A percentile compares a stretch with the other conserved stretches of the same genome.
These are phyloP conservation scores for Trichoderma asperellum DNA, from an alignment of 2,329 filamentous ascomycete species.

Conservation along the genomic window DNA sequence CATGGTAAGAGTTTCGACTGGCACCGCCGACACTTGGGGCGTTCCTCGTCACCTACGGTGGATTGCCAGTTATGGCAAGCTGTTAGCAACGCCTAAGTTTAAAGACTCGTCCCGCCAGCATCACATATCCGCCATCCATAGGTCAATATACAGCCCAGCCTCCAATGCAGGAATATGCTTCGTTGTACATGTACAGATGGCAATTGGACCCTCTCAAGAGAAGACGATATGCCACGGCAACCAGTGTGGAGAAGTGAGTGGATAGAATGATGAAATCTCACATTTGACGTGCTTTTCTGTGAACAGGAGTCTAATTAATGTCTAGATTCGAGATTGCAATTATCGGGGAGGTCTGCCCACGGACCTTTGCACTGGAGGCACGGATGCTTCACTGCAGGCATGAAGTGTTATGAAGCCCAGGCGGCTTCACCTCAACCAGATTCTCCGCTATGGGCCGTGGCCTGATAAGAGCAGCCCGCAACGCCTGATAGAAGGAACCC, in stretches of 20 bases:
- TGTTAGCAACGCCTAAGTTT: conserved; percentile 10
- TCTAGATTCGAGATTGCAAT: not conserved
- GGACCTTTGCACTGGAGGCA: conserved; percentile 45
- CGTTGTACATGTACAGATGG: not conserved
- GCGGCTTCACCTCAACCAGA: not conserved
- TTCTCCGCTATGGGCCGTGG: conserved; percentile 2
- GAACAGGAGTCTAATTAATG: not conserved
- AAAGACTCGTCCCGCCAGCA: not conserved
- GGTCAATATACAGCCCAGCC: not conserved
- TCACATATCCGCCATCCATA: not conserved
- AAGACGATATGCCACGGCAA: not conserved
- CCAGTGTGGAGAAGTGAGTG: not conserved
- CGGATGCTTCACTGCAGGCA: conserved; percentile 42
- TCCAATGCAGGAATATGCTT: not conserved
- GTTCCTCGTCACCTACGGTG: conserved; percentile 44
- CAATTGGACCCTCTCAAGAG: not conserved
- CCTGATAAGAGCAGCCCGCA: not conserved
- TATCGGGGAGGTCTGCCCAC: conserved; percentile 1
- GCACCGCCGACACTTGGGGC: conserved; percentile 44
- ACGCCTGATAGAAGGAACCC: not conserved
- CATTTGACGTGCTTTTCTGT: conserved; percentile 45
- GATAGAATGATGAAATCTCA: conserved; percentile 31
- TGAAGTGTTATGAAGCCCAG: conserved; percentile 25
- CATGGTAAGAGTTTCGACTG: conserved; percentile 41
- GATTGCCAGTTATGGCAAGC: not conserved